phyloP scores from a whole-genome alignment of 306 rosid genomes.

The Hylodesmum podocarpum region DNA sequence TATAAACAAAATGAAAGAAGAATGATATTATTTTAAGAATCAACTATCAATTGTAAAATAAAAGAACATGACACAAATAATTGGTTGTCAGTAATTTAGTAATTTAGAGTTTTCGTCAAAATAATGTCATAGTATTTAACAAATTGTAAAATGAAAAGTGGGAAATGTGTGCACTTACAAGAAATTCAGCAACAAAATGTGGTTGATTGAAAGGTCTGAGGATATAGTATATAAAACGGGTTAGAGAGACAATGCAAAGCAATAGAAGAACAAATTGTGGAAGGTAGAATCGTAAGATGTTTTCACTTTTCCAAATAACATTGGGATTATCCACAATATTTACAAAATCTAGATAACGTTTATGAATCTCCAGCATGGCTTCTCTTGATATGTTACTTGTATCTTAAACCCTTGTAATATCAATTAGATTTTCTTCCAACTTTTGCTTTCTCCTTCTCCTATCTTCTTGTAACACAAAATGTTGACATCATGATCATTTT shows the following conservation, averaged over 20 bases:
- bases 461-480: background rate
- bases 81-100: background rate
- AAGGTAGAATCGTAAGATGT: background rate
- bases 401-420: background rate
- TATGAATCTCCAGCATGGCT: background rate
- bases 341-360: background rate
- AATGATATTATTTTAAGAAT: background rate
- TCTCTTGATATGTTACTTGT: background rate
- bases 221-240: background rate
- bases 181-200: conserved; percentile 32
- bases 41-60: background rate
- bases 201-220: conserved; percentile 37
- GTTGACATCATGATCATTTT: background rate
- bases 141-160: background rate
- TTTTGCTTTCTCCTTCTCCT: background rate
- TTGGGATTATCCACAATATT: conserved; percentile 2
- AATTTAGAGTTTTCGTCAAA: background rate
- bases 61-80: background rate
- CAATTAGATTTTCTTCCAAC: background rate
- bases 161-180: conserved; percentile 25
- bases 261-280: background rate
- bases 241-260: background rate
- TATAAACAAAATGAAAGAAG: background rate
- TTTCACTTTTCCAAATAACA: background rate
- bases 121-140: background rate